A percentile compares a stretch with the other conserved stretches of the same genome.
phyloP scores from a whole-genome alignment of 192 early-diverging fungal genomes.

The Coemansia aciculifera region DNA sequence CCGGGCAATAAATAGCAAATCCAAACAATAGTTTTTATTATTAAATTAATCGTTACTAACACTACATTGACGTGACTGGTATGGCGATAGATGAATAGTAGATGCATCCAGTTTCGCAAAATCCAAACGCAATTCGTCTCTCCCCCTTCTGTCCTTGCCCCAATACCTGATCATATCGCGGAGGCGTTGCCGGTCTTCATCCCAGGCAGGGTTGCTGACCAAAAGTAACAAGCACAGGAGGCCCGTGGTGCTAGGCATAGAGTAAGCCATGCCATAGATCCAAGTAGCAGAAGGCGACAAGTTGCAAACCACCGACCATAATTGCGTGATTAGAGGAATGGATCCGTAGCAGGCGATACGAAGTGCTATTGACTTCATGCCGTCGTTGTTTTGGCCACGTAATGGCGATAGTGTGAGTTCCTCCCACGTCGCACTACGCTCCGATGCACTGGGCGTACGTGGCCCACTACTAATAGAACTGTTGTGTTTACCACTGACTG shows the following conservation, averaged over 20 bases:
- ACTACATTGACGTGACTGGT: slow-evolving; percentile 31
- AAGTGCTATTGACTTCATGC: slow-evolving; percentile 5
- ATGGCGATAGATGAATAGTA: slow-evolving; percentile 43
- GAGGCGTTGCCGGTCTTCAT: slow-evolving; percentile 3
- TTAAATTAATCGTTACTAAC: slow-evolving; percentile 3
- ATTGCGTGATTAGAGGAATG: slow-evolving; percentile 17
- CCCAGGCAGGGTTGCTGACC: slow-evolving; percentile 18
- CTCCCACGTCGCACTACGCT: slow-evolving; percentile 12
- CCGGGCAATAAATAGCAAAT: slow-evolving; percentile 20
- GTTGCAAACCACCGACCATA: slow-evolving; percentile 21
- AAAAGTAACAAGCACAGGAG: slow-evolving; percentile 19
- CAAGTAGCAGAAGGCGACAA: slow-evolving; percentile 15
- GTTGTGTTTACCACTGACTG: background rate
- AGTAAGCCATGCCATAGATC: slow-evolving; percentile 18
- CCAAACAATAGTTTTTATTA: background rate
- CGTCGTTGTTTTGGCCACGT: background rate
- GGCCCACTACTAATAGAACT: slow-evolving; percentile 1
- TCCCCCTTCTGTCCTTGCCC: background rate
- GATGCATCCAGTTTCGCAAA: slow-evolving; percentile 33
- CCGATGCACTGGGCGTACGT: slow-evolving; percentile 4
- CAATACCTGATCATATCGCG: background rate
- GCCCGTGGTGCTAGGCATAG: slow-evolving; percentile 24
- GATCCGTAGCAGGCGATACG: slow-evolving; percentile 11
- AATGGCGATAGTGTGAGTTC: background rate
- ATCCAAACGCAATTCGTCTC: slow-evolving; percentile 16